Percentiles rank a stretch among this genome's conserved stretches.
These are phyloP conservation scores for Monilinia vaccinii-corymbosi DNA, from an alignment of 2,329 filamentous ascomycete genomes.

Conservation along the genomic window DNA sequence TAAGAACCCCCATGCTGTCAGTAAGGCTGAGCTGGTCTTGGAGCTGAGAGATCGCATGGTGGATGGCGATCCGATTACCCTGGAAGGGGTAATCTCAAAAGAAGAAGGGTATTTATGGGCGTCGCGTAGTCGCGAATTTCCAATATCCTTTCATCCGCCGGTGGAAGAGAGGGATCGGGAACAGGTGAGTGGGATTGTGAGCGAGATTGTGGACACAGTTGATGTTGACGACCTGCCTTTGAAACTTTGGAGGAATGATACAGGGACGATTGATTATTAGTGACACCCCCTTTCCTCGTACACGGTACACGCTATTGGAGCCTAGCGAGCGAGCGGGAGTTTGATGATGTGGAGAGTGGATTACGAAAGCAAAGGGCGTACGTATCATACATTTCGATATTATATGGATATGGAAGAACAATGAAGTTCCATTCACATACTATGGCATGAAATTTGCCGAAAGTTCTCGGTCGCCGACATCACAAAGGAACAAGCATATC, in stretches of 20 bases:
- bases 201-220: conserved; percentile 7
- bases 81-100: conserved; percentile 1
- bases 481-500: conserved; percentile 2
- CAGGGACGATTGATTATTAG: neutral
- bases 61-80: conserved; percentile 12
- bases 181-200: neutral
- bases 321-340: neutral
- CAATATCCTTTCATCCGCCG: conserved; percentile 1
- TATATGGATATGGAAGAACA: neutral
- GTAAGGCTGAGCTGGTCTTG: conserved; percentile 10
- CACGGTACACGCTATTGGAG: neutral
- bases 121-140: conserved; percentile 12
- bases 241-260: neutral
- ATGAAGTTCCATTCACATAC: conserved; percentile 7
- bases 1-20: conserved; percentile 29
- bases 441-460: neutral
- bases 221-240: neutral
- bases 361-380: neutral
- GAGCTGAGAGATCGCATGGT: conserved; percentile 26
- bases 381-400: too few relatives aligned
- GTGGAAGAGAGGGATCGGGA: neutral
- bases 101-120: conserved; percentile 6
- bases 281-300: conserved; percentile 1
- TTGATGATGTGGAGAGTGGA: neutral
- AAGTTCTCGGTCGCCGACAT: neutral